Percentiles rank a stretch among this genome's conserved stretches.
Conservation (phyloP, 345 rosid genomes). For the Gossypium herbaceum region DNA sequence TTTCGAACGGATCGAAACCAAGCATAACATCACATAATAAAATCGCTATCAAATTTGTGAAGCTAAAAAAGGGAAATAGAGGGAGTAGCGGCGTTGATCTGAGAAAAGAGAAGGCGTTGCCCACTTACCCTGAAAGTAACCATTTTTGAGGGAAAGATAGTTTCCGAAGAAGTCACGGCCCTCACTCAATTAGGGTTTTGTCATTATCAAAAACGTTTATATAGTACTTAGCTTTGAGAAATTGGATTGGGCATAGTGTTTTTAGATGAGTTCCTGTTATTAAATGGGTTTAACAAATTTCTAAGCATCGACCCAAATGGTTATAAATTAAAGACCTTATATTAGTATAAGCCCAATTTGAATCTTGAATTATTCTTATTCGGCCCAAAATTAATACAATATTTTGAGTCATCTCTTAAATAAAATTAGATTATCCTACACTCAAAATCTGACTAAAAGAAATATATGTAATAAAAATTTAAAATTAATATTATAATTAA, state of each 20-base stretch:
- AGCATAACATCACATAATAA: neutral
- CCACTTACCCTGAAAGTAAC: slow-evolving; percentile 34
- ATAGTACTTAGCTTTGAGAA: neutral
- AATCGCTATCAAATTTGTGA: neutral
- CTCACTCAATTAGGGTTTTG: slow-evolving; percentile 18
- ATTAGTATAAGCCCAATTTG: neutral
- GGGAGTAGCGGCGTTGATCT: neutral
- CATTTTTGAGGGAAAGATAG: slow-evolving; percentile 24
- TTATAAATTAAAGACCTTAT: neutral
- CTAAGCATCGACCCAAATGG: neutral
- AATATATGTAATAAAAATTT: too few relatives aligned
- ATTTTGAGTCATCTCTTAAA: too few relatives aligned
- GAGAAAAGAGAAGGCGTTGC: neutral
- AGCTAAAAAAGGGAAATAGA: neutral
- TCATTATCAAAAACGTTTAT: neutral
- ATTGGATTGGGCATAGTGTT: neutral
- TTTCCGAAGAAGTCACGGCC: slow-evolving; percentile 4
- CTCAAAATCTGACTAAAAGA: too few relatives aligned
- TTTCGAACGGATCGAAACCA: neutral
- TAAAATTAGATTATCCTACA: too few relatives aligned
- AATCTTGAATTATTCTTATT: neutral
- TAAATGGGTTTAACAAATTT: neutral
- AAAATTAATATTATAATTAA: too few relatives aligned
- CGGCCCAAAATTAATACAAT: neutral
- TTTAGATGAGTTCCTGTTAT: neutral